Evolutionary conservation across 768 basidiomycete genomes (phyloP).

Genomic region (Russula compacta): DNA sequence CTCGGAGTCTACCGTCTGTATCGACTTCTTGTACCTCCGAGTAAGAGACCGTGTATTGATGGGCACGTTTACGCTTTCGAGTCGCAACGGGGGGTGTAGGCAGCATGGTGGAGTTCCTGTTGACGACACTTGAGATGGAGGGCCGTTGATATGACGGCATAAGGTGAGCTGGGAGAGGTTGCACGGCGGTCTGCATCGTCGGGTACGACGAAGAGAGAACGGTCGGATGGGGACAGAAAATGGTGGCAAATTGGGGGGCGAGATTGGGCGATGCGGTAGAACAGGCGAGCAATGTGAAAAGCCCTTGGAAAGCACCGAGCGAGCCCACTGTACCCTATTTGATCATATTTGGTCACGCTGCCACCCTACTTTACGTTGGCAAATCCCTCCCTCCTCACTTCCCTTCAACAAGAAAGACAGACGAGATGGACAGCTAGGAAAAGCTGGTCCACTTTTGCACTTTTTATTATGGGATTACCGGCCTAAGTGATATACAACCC

Average conservation of each 20-base stretch:
- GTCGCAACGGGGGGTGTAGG: slow-evolving; percentile 63
- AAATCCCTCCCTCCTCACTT: not conserved
- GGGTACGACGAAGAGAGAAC: slow-evolving; percentile 41
- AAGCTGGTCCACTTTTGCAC: not conserved
- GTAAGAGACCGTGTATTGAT: slow-evolving; percentile 76
- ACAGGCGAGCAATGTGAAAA: slow-evolving; percentile 20
- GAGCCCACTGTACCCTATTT: slow-evolving; percentile 19
- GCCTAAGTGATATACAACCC: not conserved
- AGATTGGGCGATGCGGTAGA: slow-evolving; percentile 15
- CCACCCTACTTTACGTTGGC: slow-evolving; percentile 21
- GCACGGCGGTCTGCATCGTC: slow-evolving; percentile 68
- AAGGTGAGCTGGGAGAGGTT: slow-evolving; percentile 51
- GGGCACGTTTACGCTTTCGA: slow-evolving; percentile 76
- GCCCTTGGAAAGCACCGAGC: slow-evolving; percentile 18
- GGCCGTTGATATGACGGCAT: slow-evolving; percentile 58
- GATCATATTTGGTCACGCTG: slow-evolving; percentile 21
- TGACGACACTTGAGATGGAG: slow-evolving; percentile 36
- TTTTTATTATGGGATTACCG: not conserved
- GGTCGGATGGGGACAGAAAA: slow-evolving; percentile 32
- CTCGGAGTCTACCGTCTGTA: slow-evolving; percentile 61
- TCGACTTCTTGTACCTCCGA: slow-evolving; percentile 86
- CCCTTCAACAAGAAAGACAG: not conserved
- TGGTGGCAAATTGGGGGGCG: slow-evolving; percentile 21
- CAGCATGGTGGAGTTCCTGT: slow-evolving; percentile 41
- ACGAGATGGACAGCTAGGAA: not conserved